These are phyloP conservation scores for Wallacemonas collosoma DNA, from an alignment of 208 protist genomes.

Conservation along the genomic window DNA sequence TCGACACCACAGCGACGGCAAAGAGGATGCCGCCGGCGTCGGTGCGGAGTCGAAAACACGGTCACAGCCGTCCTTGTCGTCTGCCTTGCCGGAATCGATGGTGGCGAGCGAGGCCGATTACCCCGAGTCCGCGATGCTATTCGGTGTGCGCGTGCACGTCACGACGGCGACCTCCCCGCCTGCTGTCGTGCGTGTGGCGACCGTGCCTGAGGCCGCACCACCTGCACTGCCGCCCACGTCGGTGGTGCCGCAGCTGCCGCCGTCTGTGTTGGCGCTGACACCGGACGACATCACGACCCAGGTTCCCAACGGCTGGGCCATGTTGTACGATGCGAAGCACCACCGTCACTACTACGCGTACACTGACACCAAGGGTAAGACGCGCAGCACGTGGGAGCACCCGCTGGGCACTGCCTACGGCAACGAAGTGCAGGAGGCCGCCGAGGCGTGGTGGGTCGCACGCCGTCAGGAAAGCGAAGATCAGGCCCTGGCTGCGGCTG, in stretches of 20 bases:
- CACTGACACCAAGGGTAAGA: slow-evolving; percentile 34
- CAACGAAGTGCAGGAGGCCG: slow-evolving; percentile 39
- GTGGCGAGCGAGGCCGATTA: background rate
- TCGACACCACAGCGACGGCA: background rate
- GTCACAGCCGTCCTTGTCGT: background rate
- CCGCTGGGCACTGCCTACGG: slow-evolving; percentile 52
- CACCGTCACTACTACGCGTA: slow-evolving; percentile 69
- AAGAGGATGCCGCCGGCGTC: background rate
- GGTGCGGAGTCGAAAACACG: background rate
- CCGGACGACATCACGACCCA: slow-evolving; percentile 27
- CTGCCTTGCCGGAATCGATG: background rate
- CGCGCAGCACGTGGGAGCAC: slow-evolving; percentile 66
- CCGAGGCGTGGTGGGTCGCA: slow-evolving; percentile 39
- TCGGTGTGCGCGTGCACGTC: background rate
- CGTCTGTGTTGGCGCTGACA: background rate
- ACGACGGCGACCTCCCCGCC: slow-evolving; percentile 16
- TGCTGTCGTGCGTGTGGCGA: slow-evolving; percentile 13
- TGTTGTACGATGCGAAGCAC: slow-evolving; percentile 51
- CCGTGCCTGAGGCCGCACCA: slow-evolving; percentile 6
- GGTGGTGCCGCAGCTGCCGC: slow-evolving; percentile 12
- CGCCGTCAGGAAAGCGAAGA: slow-evolving; percentile 23
- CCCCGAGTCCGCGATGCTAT: slow-evolving; percentile 12
- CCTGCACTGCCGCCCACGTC: slow-evolving; percentile 3
- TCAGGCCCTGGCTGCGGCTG: slow-evolving; percentile 33
- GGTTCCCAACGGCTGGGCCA: slow-evolving; percentile 56